A percentile compares a stretch with the other conserved stretches of the same genome.
Conservation (phyloP, 1,284 basidiomycete species). For the Waitea zeae region DNA sequence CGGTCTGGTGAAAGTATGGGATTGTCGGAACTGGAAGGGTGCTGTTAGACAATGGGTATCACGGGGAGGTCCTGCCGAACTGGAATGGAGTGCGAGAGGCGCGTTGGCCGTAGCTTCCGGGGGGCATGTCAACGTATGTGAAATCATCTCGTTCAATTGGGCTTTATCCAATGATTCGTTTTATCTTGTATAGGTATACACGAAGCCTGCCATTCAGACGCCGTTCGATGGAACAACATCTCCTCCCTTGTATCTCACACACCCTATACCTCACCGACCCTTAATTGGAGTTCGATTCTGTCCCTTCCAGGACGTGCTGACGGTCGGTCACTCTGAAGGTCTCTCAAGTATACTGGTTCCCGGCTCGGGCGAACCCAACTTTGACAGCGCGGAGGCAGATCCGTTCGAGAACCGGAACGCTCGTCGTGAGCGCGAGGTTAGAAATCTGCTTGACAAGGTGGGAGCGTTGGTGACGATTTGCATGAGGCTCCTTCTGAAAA, state of each 20-base stretch:
- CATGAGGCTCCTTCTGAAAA: too few relatives aligned
- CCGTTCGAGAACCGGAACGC: constrained; percentile 81
- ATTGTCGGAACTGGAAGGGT: constrained; percentile 87
- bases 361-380: constrained; percentile 88
- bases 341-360: constrained; percentile 81
- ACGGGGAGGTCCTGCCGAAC: constrained; percentile 39
- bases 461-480: too few relatives aligned
- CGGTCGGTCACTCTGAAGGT: constrained; percentile 57
- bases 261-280: constrained; percentile 55
- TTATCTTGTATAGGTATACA: constrained; percentile 35
- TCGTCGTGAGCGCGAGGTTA: constrained; percentile 83
- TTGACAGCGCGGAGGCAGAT: constrained; percentile 87
- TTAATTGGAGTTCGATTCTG: constrained; percentile 62
- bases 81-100: constrained; percentile 74
- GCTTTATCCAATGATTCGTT: background rate
- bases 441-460: constrained; percentile 81
- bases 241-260: constrained; percentile 77
- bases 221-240: constrained; percentile 29
- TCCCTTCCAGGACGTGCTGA: constrained; percentile 88
- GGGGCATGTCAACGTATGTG: constrained; percentile 62
- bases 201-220: constrained; percentile 45
- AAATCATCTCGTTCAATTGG: background rate
- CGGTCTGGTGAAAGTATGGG: constrained; percentile 88
- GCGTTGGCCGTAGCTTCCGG: constrained; percentile 72
- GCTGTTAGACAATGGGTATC: constrained; percentile 70